Evolutionary conservation across 75 land plant species (phyloP).

Genomic region (Pinus albicaulis): DNA sequence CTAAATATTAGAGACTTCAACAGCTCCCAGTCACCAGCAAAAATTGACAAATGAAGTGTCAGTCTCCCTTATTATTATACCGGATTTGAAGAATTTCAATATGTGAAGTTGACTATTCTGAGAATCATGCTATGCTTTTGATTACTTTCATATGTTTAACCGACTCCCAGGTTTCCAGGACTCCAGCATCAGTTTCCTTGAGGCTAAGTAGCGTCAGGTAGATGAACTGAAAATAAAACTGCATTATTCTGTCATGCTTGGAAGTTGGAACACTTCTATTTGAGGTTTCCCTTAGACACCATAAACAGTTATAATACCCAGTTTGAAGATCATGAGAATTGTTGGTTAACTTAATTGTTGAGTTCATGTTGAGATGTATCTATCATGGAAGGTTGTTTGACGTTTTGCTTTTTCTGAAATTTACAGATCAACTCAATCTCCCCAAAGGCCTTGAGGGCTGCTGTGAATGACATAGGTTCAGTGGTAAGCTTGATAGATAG

Average conservation of each 20-base stretch:
- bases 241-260: not conserved
- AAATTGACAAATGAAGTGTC: not conserved
- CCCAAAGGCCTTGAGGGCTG: slow-evolving; percentile 25
- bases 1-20: not conserved
- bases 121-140: not conserved
- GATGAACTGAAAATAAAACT: not conserved
- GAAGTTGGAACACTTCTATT: not conserved
- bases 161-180: not conserved
- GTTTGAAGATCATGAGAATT: not conserved
- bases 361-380: slow-evolving; percentile 5
- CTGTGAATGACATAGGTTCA: slow-evolving; percentile 39
- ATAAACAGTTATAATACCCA: not conserved
- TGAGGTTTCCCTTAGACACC: not conserved
- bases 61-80: not conserved
- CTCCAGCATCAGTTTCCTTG: not conserved
- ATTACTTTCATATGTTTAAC: not conserved
- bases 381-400: not conserved
- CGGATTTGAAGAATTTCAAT: not conserved
- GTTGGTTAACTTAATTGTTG: not conserved
- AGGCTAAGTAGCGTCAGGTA: not conserved
- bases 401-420: not conserved
- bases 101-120: not conserved
- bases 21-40: not conserved
- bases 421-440: slow-evolving; percentile 40
- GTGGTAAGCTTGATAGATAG: slow-evolving; percentile 37